Base-by-base conservation (phyloP, 2,329 filamentous ascomycete species). In the Fusarium xyrophilum region DNA sequence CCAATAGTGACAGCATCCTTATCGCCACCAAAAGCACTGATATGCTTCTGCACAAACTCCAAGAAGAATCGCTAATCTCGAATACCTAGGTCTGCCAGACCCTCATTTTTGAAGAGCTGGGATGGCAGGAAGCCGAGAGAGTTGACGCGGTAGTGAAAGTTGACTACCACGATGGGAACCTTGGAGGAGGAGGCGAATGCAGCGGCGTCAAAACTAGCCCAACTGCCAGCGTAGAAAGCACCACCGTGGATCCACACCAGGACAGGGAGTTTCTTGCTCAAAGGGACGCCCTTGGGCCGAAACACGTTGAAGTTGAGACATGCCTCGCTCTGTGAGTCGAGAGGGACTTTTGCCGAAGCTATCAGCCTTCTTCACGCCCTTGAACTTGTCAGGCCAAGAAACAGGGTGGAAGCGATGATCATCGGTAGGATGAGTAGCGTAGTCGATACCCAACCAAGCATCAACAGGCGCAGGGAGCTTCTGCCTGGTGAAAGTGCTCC, bases 21-120 rank as follows among this genome's bases (percentile, higher is more conserved):
- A 54, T 88, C 82, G 6, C 86, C 86, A 0, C 86, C 85, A 55
- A 89, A 88, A 4, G 79, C 73, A 4, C 75, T 68, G 53, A 88
- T 85, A 61, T 88, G 75, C 12, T 78, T 79, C 50, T 86, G 82
- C 0, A 88, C 82, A 79, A 86, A 88, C 66, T 82, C 73, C 3
- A 89, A 73, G 4, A 83, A 82, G 7, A 82, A 81, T 17, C 81
- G 79, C 67, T 87, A 84, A 60, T 88, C 86, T 5, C 84, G 76
- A 1, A 88, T 74, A 0, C 86, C 86, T 2, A 83, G 82, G 60
- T 89, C 89, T 12, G 85, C 58, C 21, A 81, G 54, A 0, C 75
- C 76, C 5, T 73, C 70, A 0, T 77, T 75, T 32, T 81, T 78
- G 11, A 78, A 71, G 23, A 80, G 55, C 25, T 35, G 80, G 67